Evolutionary conservation across 768 basidiomycete species (phyloP), one percentile per base, ranked within the genome.

Genomic region (Rhodosporidiobolus odoratus): DNA sequence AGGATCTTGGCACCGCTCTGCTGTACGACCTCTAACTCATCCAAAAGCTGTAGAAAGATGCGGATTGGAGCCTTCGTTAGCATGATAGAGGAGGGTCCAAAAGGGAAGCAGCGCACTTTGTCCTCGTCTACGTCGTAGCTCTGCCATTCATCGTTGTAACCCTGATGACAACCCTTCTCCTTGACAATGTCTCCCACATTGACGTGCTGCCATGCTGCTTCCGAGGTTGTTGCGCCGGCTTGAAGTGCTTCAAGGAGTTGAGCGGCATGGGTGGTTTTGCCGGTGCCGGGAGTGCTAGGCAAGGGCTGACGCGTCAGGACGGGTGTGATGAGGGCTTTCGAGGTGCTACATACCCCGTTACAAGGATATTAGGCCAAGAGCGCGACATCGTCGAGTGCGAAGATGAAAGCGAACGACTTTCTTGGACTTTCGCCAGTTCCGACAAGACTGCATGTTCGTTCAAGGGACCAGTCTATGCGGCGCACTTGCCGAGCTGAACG

Each of bases 61-160:
- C 5, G 25, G 62, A 64, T 56, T 65, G 60, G 23, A n/a, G 6
- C 25, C 0, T 13, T 0, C 37, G 16, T 1, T 48, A 53, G 62
- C 1, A 7, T 23, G 13, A 40, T 13, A 60, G 37, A 9, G 5
- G 34, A 48, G 30, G n/a, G 34, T 35, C 47, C 4, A 19, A 10
- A n/a, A 34, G 43, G n/a, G 13, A 40, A 38, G 21, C 58, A 52
- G 71, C 85, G 62, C 72, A 93, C 93, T 84, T 91, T 91, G 82
- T 99, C 96, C 79, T 99, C 96, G 77, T 98, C 92, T 15, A 96
- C 90, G 3, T 87, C 89, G 79, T 91, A 96, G 59, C 86, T 88
- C 77, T 94, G 88, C 96, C 96, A 99, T 78, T 97, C 92, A 30
- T 92, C 85, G 78, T 99, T 91, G 77, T 85, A 98, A 0, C 88